A percentile compares a stretch with the other conserved stretches of the same genome.
Evolutionary conservation across 371 early-diverging fungal genomes (phyloP).

Genomic region (Mortierella polycephala): DNA sequence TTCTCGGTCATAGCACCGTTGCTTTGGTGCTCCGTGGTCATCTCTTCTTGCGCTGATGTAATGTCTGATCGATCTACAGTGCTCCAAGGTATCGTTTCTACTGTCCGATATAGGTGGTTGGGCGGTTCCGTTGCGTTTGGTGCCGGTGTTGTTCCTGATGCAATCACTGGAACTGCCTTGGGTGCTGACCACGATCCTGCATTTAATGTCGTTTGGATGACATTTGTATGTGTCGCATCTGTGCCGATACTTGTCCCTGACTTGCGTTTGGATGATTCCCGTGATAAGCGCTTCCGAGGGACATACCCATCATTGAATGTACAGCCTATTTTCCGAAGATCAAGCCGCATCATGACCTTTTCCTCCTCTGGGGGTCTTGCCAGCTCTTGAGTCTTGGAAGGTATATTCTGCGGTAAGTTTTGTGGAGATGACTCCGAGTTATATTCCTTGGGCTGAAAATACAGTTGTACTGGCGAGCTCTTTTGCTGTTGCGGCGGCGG

Average conservation of each 20-base stretch:
- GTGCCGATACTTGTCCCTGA: neutral
- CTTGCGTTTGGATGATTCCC: conserved; percentile 1
- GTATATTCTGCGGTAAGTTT: neutral
- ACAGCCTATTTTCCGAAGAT: conserved; percentile 23
- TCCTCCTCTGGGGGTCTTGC: neutral
- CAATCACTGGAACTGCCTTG: neutral
- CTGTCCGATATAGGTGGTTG: neutral
- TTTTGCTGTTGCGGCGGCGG: too few relatives aligned
- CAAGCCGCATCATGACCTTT: conserved; percentile 30
- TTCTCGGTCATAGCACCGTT: neutral
- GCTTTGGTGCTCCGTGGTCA: too few relatives aligned
- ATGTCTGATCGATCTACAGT: neutral
- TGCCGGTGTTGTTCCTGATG: neutral
- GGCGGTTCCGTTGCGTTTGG: neutral
- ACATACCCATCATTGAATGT: neutral
- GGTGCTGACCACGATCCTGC: conserved; percentile 10
- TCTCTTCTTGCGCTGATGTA: neutral
- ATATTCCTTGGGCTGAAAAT: too few relatives aligned
- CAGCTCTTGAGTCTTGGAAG: neutral
- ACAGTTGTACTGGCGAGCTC: too few relatives aligned
- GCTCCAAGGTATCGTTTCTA: neutral
- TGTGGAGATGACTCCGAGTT: too few relatives aligned
- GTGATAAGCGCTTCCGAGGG: conserved; percentile 5
- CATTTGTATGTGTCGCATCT: neutral
- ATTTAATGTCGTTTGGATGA: conserved; percentile 8